phyloP scores from a whole-genome alignment of 2,329 filamentous ascomycete species.

The Acephala macrosclerotiorum region DNA sequence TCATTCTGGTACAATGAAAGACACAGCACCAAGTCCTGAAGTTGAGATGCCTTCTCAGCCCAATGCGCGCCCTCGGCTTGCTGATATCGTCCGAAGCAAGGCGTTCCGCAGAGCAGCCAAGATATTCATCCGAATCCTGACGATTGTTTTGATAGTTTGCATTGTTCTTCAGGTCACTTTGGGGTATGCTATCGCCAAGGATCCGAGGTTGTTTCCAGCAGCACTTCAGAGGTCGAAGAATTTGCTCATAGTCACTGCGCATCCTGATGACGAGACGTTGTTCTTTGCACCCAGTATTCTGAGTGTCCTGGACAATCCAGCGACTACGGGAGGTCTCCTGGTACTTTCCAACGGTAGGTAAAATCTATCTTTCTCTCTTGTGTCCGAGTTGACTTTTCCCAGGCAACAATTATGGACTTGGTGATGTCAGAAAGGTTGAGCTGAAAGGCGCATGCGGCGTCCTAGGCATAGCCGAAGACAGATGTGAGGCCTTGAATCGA shows the following conservation, averaged over 20 bases:
- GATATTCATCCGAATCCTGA: slow-evolving; percentile 3
- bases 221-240: slow-evolving; percentile 45
- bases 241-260: slow-evolving; percentile 49
- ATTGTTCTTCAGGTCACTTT: slow-evolving; percentile 47
- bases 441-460: slow-evolving; percentile 36
- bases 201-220: slow-evolving; percentile 47
- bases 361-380: background rate
- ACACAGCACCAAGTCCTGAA: background rate
- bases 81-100: slow-evolving; percentile 1
- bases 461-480: slow-evolving; percentile 38
- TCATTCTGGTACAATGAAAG: background rate
- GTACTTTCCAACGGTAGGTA: slow-evolving; percentile 34
- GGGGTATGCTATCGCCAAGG: slow-evolving; percentile 47
- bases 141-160: background rate
- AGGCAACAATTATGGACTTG: slow-evolving; percentile 40
- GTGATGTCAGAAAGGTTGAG: slow-evolving; percentile 34
- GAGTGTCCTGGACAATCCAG: slow-evolving; percentile 30
- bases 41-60: slow-evolving; percentile 3
- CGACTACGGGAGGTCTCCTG: slow-evolving; percentile 34
- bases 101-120: slow-evolving; percentile 5
- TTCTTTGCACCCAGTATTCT: slow-evolving; percentile 42
- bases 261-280: slow-evolving; percentile 40
- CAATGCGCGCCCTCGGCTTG: background rate
- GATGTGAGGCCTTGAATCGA: slow-evolving; percentile 48
- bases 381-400: slow-evolving; percentile 5